Evolutionary conservation across 192 early-diverging fungal genomes (phyloP).

Genomic region (Pilobolus umbonatus): DNA sequence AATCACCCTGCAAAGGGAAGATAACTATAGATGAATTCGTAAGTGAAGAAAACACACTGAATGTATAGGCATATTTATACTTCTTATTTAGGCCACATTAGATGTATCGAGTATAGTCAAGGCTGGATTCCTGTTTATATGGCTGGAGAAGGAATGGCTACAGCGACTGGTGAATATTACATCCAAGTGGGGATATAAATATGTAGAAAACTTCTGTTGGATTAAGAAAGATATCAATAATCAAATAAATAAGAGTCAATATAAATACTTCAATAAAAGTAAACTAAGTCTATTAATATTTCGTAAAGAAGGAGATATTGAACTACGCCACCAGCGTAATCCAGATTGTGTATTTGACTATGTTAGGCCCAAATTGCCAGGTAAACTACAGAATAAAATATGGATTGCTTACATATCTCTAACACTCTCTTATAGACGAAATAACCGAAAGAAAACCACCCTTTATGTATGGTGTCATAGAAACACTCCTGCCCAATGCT

Average conservation of each 20-base stretch:
- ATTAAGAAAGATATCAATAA: conserved; percentile 83
- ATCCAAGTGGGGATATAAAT: conserved; percentile 82
- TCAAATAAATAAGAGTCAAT: conserved; percentile 62
- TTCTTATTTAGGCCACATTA: conserved; percentile 30
- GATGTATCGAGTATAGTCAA: conserved; percentile 60
- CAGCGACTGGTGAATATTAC: conserved; percentile 72
- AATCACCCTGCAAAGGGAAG: conserved; percentile 53
- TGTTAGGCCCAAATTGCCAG: conserved; percentile 62
- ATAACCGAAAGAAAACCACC: conserved; percentile 73
- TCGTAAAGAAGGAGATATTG: conserved; percentile 83
- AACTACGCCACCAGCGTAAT: conserved; percentile 89
- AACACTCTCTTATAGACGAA: conserved; percentile 28
- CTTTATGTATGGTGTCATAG: conserved; percentile 83
- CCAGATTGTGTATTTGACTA: conserved; percentile 96
- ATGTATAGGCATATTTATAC: background rate
- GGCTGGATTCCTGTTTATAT: conserved; percentile 88
- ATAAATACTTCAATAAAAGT: conserved; percentile 77
- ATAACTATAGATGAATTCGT: conserved; percentile 64
- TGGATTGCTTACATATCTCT: background rate
- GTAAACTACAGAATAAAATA: conserved; percentile 7
- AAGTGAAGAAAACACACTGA: background rate
- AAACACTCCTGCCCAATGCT: conserved; percentile 83
- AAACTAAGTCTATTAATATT: conserved; percentile 89
- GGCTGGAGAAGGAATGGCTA: conserved; percentile 91
- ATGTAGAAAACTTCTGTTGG: conserved; percentile 96